Conservation (phyloP, 371 early-diverging fungal species). For the Actinomortierella wolfii region DNA sequence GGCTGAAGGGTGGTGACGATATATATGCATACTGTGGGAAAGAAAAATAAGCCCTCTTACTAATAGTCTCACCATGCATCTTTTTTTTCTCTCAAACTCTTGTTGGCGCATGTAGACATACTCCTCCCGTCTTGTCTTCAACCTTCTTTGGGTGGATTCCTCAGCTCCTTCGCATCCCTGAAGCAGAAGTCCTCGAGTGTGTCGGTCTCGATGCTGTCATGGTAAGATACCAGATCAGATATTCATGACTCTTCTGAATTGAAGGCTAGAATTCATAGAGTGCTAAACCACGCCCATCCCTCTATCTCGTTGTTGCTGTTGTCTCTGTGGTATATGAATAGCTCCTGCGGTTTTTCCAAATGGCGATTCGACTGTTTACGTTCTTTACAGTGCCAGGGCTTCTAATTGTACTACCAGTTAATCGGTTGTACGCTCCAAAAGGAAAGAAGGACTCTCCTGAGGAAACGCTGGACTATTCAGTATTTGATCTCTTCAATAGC, state of each 20-base stretch:
- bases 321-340: not conserved
- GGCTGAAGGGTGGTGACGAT: slow-evolving; percentile 4
- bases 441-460: no score
- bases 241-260: not conserved
- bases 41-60: not conserved
- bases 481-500: not conserved
- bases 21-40: not conserved
- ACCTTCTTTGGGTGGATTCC: slow-evolving; percentile 69
- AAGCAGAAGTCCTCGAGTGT: slow-evolving; percentile 50
- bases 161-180: slow-evolving; percentile 53
- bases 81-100: slow-evolving; percentile 14
- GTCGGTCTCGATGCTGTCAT: slow-evolving; percentile 68
- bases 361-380: slow-evolving; percentile 53
- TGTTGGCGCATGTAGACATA: slow-evolving; percentile 48
- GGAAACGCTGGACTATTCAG: no score
- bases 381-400: slow-evolving; percentile 45
- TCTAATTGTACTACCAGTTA: slow-evolving; percentile 50
- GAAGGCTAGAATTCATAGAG: no score
- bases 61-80: not conserved
- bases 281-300: no score
- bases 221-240: slow-evolving; percentile 30
- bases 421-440: slow-evolving; percentile 19
- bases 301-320: not conserved
- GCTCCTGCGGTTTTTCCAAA: slow-evolving; percentile 56
- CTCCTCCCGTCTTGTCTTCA: slow-evolving; percentile 55